Evolutionary conservation across 2,329 filamentous ascomycete species (phyloP).

Genomic region (Cylindrodendrum hubeiense): DNA sequence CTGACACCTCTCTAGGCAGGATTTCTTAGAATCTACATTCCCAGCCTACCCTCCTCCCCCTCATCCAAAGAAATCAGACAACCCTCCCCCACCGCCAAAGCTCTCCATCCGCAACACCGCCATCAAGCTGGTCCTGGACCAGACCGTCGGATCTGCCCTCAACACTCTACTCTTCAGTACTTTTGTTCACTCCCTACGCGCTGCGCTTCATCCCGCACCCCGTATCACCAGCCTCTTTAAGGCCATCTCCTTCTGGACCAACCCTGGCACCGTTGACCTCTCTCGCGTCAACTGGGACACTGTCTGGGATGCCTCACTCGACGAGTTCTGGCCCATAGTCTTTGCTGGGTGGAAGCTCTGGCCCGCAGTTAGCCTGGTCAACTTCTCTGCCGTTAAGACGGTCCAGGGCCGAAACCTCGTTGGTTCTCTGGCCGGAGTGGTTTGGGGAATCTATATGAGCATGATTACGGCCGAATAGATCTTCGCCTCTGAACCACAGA

Average conservation of each 20-base stretch:
- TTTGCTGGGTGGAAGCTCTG: slow-evolving; percentile 77
- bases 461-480: slow-evolving; percentile 60
- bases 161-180: slow-evolving; percentile 76
- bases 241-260: slow-evolving; percentile 51
- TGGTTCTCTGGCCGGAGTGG: slow-evolving; percentile 77
- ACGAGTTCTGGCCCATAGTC: slow-evolving; percentile 75
- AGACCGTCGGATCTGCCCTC: slow-evolving; percentile 72
- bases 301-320: slow-evolving; percentile 58
- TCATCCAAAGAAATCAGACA: slow-evolving; percentile 52
- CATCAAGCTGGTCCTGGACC: slow-evolving; percentile 77
- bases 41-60: slow-evolving; percentile 70
- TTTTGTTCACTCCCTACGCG: slow-evolving; percentile 69
- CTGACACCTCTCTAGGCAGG: slow-evolving; percentile 68
- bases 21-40: slow-evolving; percentile 79
- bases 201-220: slow-evolving; percentile 59
- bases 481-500: neutral
- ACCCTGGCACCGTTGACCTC: slow-evolving; percentile 58
- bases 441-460: slow-evolving; percentile 82
- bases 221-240: slow-evolving; percentile 52
- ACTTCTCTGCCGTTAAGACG: slow-evolving; percentile 77
- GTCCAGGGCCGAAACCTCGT: slow-evolving; percentile 78
- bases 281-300: slow-evolving; percentile 57
- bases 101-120: slow-evolving; percentile 74
- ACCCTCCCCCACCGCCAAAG: slow-evolving; percentile 50
- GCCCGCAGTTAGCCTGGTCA: slow-evolving; percentile 76